Evolutionary conservation across 202 grass and related monocot species (phyloP).

Genomic region (Elaeis oleifera): DNA sequence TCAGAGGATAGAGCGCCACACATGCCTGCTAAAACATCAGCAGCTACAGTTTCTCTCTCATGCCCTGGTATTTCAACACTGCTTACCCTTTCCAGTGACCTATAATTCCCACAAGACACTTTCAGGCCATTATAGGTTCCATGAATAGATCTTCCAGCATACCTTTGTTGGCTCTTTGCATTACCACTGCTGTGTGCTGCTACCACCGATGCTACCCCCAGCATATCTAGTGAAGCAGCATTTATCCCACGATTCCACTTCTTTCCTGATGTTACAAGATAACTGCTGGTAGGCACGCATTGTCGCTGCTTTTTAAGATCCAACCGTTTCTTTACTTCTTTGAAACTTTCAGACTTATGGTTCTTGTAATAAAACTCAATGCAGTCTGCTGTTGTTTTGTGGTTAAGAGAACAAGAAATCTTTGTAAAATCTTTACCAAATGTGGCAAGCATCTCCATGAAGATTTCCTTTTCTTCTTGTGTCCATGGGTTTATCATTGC

Average conservation of each 20-base stretch:
- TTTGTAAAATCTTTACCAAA: slow-evolving; percentile 93
- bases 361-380: slow-evolving; percentile 97
- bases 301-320: slow-evolving; percentile 54
- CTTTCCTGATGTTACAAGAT: slow-evolving; percentile 57
- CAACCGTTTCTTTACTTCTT: slow-evolving; percentile 76
- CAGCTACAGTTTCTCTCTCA: slow-evolving; percentile 69
- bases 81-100: slow-evolving; percentile 25
- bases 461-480: slow-evolving; percentile 65
- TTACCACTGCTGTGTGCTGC: slow-evolving; percentile 45
- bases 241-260: slow-evolving; percentile 62
- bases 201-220: slow-evolving; percentile 46
- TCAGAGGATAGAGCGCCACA: slow-evolving; percentile 62
- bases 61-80: slow-evolving; percentile 32
- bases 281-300: slow-evolving; percentile 45
- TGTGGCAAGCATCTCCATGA: slow-evolving; percentile 86
- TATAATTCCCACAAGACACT: slow-evolving; percentile 21
- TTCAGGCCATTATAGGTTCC: slow-evolving; percentile 22
- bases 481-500: slow-evolving; percentile 81
- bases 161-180: slow-evolving; percentile 30
- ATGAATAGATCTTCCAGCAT: slow-evolving; percentile 32
- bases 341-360: slow-evolving; percentile 94
- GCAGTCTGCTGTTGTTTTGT: slow-evolving; percentile 95
- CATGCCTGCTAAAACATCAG: slow-evolving; percentile 62
- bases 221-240: slow-evolving; percentile 58
- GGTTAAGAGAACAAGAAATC: slow-evolving; percentile 64